phyloP scores from a whole-genome alignment of 176 grass and related monocot species.

The Eremochloa ophiuroides region DNA sequence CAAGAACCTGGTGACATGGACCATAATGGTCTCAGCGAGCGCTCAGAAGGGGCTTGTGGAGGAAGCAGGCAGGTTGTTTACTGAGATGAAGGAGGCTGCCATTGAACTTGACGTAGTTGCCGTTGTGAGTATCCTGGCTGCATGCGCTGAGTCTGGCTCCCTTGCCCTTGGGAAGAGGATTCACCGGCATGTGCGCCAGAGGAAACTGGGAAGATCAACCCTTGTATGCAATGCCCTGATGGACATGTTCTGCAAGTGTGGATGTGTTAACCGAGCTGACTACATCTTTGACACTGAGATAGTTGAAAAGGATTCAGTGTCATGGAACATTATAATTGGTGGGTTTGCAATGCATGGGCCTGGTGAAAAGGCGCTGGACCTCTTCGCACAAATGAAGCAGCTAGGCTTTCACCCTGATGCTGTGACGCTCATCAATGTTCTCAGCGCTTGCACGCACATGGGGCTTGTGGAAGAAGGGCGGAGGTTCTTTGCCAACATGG shows the following conservation, averaged over 20 bases:
- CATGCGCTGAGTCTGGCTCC: constrained; percentile 63
- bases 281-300: constrained; percentile 60
- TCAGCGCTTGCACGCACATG: constrained; percentile 67
- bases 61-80: constrained; percentile 54
- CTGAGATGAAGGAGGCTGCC: constrained; percentile 46
- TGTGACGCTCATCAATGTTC: constrained; percentile 62
- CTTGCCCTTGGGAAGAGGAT: constrained; percentile 72
- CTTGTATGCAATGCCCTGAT: constrained; percentile 70
- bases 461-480: constrained; percentile 53
- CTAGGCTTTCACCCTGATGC: constrained; percentile 54
- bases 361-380: constrained; percentile 44
- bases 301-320: constrained; percentile 52
- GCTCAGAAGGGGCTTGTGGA: constrained; percentile 47
- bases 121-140: constrained; percentile 67
- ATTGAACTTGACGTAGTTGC: constrained; percentile 54
- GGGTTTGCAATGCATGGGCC: constrained; percentile 79
- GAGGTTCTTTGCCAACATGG: constrained; percentile 47
- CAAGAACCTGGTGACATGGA: constrained; percentile 76
- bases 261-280: constrained; percentile 52
- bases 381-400: constrained; percentile 68
- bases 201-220: constrained; percentile 35
- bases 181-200: constrained; percentile 42
- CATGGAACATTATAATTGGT: constrained; percentile 79
- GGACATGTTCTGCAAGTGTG: constrained; percentile 81
- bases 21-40: constrained; percentile 67